Base-by-base conservation (phyloP, 768 basidiomycete genomes). In the Serendipita indica region DNA sequence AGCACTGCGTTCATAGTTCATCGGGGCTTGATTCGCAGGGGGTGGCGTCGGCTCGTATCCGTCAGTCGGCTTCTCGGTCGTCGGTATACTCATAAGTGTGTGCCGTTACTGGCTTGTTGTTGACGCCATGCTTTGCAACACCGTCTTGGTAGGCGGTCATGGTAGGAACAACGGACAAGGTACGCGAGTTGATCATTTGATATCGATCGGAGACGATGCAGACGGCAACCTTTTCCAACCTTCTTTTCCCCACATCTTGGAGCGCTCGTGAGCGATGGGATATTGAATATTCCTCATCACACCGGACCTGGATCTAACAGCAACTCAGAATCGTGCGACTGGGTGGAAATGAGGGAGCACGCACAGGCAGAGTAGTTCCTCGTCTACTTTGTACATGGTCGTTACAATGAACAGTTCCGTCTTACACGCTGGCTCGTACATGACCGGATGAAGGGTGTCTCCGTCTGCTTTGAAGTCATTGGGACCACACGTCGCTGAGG, bases 371-470 rank as follows among this genome's bases (percentile, higher is more conserved):
- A 64, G 30, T 28, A 54, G 30, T 32, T 54, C 49, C 30, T 54
- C 49, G 64, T 89, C 82, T 65, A 90, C 91, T 65, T 96, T 94
- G 69, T 94, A 96, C 92, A 97, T 96, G 13, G 93, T 97, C 80
- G 97, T 86, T 39, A 96, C 93, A 64, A 97, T 93, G 72, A 96
- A 94, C 14, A 97, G 74, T 70, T 98, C 94, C 33, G 93, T 96
- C 33, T 86, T 77, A 18, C 93, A 75, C 0, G 89, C 86, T 0
- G 91, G 91, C 65, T 93, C 88, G 69, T 94, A 93, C 64, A 89
- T 80, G n/a, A 81, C 77, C 68, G 94, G 93, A 2, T 94, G 81
- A 4, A 97, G 75, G 0, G 89, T 88, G 71, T 94, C 97, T 0
- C 86, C 82, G 10, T 79, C 70, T 27, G 81, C 74, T 65, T 83